Conservation (phyloP, 169 alveolate genomes). For the Plasmodium gaboni region DNA sequence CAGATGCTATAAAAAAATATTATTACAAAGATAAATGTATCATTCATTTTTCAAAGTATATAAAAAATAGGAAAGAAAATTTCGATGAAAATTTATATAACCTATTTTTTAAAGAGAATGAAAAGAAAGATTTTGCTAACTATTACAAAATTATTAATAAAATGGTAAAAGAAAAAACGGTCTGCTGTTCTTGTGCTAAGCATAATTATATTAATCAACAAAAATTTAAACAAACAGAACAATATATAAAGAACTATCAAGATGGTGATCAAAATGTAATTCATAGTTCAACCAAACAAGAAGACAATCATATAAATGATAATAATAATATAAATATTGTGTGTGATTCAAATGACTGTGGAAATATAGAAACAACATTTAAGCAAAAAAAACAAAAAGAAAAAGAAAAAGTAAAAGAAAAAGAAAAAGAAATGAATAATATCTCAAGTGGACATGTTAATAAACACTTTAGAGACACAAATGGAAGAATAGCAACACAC, state of each 20-base stretch:
- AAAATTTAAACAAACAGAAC: neutral
- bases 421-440: neutral
- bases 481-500: neutral
- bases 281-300: neutral
- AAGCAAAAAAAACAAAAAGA: neutral
- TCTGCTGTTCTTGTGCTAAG: conserved; percentile 65
- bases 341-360: neutral
- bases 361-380: neutral
- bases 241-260: neutral
- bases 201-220: conserved; percentile 9
- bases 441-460: neutral
- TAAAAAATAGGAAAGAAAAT: conserved; percentile 55
- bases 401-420: neutral
- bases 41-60: conserved; percentile 47
- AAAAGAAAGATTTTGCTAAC: conserved; percentile 39
- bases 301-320: neutral
- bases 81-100: conserved; percentile 70
- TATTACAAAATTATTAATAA: conserved; percentile 20
- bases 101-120: conserved; percentile 53
- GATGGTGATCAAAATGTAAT: neutral
- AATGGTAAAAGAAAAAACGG: conserved; percentile 42
- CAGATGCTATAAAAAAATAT: conserved; percentile 22
- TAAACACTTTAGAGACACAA: neutral
- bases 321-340: neutral
- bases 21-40: conserved; percentile 45